Evolutionary conservation across 352 stramenopile genomes (phyloP).

Genomic region (Halophytophthora polymorphica): DNA sequence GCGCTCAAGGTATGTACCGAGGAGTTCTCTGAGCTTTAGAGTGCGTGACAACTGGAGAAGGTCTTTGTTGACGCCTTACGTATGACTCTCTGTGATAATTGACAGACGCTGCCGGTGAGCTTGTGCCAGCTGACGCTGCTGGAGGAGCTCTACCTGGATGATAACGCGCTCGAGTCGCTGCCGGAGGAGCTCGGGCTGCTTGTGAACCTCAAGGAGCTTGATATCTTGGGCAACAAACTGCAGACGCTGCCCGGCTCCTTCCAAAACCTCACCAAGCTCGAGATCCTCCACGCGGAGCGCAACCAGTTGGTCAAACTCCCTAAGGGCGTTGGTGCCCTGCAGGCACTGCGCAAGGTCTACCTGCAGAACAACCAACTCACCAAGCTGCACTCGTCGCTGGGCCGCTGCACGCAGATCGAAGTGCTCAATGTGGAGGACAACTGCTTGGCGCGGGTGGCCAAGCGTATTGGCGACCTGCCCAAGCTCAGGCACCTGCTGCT

Average conservation of each 20-base stretch:
- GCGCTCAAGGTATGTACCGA: constrained; percentile 41
- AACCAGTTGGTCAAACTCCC: constrained; percentile 75
- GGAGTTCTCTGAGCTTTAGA: background rate
- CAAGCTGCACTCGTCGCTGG: constrained; percentile 80
- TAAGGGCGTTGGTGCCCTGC: constrained; percentile 67
- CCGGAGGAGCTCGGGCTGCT: constrained; percentile 73
- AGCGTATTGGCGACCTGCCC: constrained; percentile 77
- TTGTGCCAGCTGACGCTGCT: constrained; percentile 64
- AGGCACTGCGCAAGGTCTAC: constrained; percentile 76
- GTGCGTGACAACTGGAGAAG: background rate
- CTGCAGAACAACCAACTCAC: constrained; percentile 78
- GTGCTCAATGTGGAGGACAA: constrained; percentile 87
- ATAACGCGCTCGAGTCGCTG: constrained; percentile 62
- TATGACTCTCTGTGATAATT: constrained; percentile 1
- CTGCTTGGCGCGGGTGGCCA: constrained; percentile 74
- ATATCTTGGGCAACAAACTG: constrained; percentile 71
- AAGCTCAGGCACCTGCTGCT: constrained; percentile 80
- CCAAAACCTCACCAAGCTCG: constrained; percentile 57
- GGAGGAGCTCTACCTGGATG: constrained; percentile 85
- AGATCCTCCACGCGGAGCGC: constrained; percentile 80
- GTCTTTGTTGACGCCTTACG: background rate
- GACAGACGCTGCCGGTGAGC: constrained; percentile 52
- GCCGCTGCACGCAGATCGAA: constrained; percentile 71
- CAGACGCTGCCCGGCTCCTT: constrained; percentile 64
- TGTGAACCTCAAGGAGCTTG: constrained; percentile 73